Evolutionary conservation across 2,329 filamentous ascomycete genomes (phyloP).

Genomic region (Thielaviopsis musarum): DNA sequence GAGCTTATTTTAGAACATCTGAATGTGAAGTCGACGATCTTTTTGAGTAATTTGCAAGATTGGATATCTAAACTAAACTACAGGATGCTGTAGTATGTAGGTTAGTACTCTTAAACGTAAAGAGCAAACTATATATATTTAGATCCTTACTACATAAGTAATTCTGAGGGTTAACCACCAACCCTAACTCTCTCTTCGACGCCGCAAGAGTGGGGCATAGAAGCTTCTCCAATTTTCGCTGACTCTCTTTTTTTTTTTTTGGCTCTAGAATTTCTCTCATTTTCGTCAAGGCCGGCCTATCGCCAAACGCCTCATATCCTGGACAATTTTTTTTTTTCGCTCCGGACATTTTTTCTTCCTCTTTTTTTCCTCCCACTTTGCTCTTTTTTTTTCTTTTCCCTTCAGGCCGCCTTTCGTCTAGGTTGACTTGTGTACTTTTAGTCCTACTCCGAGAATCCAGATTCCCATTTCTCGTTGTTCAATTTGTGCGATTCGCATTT

Average conservation of each 20-base stretch:
- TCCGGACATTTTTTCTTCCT: neutral
- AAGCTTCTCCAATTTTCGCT: slow-evolving; percentile 15
- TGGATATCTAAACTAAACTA: no score
- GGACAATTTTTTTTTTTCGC: neutral
- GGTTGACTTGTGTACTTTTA: neutral
- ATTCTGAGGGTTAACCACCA: neutral
- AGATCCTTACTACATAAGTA: no score
- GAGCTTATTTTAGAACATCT: no score
- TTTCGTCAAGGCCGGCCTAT: neutral
- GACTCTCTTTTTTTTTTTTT: slow-evolving; percentile 7
- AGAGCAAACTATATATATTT: no score
- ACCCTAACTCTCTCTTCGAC: neutral
- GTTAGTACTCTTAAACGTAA: no score
- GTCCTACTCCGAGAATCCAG: slow-evolving; percentile 6
- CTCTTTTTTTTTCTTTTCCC: neutral
- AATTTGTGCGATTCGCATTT: slow-evolving; percentile 3
- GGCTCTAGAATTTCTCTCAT: neutral
- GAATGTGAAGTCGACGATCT: no score
- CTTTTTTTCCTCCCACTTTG: neutral
- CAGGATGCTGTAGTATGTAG: no score
- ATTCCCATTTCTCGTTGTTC: slow-evolving; percentile 8
- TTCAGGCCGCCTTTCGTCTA: neutral
- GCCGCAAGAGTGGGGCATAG: slow-evolving; percentile 8
- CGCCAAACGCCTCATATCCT: neutral
- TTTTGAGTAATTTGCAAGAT: no score